A percentile compares a stretch with the other conserved stretches of the same genome.
Conservation (phyloP, 257 asterid genomes). For the Solanum piurae region DNA sequence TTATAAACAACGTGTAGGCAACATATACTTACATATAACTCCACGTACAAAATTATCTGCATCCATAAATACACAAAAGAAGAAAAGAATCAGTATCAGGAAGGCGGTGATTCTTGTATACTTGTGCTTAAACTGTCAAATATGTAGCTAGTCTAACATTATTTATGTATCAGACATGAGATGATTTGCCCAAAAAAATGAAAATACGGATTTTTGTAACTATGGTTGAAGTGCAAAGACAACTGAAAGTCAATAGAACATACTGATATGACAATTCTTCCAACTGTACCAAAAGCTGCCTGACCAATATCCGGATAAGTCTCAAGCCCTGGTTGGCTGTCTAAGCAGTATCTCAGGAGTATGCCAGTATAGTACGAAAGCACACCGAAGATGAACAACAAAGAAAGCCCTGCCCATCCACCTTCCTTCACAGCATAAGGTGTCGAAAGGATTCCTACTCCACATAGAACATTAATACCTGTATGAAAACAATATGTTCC, state of each 20-base stretch:
- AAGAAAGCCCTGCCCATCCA: conserved; percentile 87
- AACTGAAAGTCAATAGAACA: conserved; percentile 12
- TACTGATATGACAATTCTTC: conserved; percentile 83
- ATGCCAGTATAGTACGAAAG: conserved; percentile 91
- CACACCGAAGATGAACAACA: conserved; percentile 52
- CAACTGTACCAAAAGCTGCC: conserved; percentile 82
- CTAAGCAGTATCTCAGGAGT: conserved; percentile 73
- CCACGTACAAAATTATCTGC: conserved; percentile 86
- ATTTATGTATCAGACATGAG: not conserved
- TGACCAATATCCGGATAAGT: conserved; percentile 98
- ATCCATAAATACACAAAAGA: conserved; percentile 11
- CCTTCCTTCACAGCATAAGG: conserved; percentile 94
- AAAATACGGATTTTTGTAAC: not conserved
- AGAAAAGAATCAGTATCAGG: conserved; percentile 9
- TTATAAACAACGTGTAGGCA: not conserved
- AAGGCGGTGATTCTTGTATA: not conserved
- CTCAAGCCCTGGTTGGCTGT: conserved; percentile 90
- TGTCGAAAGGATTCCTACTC: conserved; percentile 96
- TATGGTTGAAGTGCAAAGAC: not conserved
- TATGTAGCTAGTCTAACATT: not conserved
- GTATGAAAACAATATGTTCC: not conserved
- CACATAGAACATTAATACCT: conserved; percentile 92
- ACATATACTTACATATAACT: conserved; percentile 75
- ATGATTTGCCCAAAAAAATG: not conserved
- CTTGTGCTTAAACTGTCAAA: not conserved